Conservation (phyloP, 352 stramenopile genomes). For the Thalassiosira livingstoniorum region DNA sequence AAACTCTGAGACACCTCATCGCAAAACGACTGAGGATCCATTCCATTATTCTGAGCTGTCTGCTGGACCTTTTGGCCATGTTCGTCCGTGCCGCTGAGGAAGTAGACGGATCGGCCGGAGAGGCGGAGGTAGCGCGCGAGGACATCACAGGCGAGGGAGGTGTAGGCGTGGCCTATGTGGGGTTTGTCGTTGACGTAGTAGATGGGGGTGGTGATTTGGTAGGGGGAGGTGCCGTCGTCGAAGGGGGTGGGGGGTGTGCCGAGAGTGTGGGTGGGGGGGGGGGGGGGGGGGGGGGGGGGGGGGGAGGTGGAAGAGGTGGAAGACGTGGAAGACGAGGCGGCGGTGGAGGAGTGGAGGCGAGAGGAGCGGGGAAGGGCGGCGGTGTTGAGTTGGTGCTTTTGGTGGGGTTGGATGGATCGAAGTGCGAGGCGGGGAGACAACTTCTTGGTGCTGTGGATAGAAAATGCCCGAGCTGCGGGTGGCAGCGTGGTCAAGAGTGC, state of each 20-base stretch:
- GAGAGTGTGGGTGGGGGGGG: neutral
- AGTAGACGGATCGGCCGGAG: constrained; percentile 89
- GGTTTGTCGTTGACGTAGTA: constrained; percentile 99
- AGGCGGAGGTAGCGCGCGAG: constrained; percentile 90
- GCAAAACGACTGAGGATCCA: constrained; percentile 91
- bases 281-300: neutral
- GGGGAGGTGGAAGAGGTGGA: neutral
- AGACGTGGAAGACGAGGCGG: constrained; percentile 8
- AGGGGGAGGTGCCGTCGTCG: constrained; percentile 72
- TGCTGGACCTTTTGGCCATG: constrained; percentile 97
- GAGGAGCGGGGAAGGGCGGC: no score
- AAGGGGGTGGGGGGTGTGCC: constrained; percentile 62
- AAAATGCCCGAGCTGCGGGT: constrained; percentile 25
- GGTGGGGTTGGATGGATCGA: neutral
- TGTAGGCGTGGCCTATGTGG: constrained; percentile 99
- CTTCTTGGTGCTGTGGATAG: constrained; percentile 13
- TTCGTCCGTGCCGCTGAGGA: constrained; percentile 98
- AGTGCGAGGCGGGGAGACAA: neutral
- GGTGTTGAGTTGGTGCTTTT: neutral
- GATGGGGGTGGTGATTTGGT: constrained; percentile 97
- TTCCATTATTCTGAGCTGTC: constrained; percentile 88
- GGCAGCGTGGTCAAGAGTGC: constrained; percentile 27
- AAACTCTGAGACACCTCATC: constrained; percentile 93
- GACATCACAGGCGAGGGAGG: constrained; percentile 87
- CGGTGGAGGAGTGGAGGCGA: neutral